A percentile compares a stretch with the other conserved stretches of the same genome.
Conservation (phyloP, 352 stramenopile genomes). For the Peronospora destructor region DNA sequence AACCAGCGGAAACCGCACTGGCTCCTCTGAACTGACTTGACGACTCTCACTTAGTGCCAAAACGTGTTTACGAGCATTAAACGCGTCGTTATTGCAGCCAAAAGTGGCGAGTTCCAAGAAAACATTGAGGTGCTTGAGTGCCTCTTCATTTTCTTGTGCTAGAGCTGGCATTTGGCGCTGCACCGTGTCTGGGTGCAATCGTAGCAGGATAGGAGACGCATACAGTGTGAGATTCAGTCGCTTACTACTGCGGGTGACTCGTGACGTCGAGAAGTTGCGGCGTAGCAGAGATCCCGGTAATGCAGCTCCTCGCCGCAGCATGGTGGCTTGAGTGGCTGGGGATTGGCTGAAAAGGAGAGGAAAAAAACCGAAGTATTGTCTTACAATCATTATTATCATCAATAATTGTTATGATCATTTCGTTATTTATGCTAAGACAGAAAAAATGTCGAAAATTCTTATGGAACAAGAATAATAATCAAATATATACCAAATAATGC, state of each 20-base stretch:
- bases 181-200: slow-evolving; percentile 62
- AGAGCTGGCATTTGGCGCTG: slow-evolving; percentile 38
- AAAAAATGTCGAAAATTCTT: no score
- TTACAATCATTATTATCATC: no score
- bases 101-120: slow-evolving; percentile 58
- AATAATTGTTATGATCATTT: no score
- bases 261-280: slow-evolving; percentile 14
- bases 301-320: slow-evolving; percentile 12
- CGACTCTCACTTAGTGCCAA: slow-evolving; percentile 26
- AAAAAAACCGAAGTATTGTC: no score
- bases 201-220: slow-evolving; percentile 61
- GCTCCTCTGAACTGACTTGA: slow-evolving; percentile 9
- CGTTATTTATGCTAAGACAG: no score
- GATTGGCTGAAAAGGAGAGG: slow-evolving; percentile 9
- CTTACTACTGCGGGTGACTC: slow-evolving; percentile 11
- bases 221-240: slow-evolving; percentile 53
- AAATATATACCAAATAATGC: no score
- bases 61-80: slow-evolving; percentile 45
- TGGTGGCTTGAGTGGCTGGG: slow-evolving; percentile 12
- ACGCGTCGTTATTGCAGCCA: slow-evolving; percentile 68
- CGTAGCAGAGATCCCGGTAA: slow-evolving; percentile 1
- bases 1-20: slow-evolving; percentile 43
- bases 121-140: slow-evolving; percentile 74
- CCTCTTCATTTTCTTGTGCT: slow-evolving; percentile 54
- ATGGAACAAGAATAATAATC: no score